These are phyloP conservation scores for Aspergillus sojae DNA, from an alignment of 2,329 filamentous ascomycete species.

Conservation along the genomic window DNA sequence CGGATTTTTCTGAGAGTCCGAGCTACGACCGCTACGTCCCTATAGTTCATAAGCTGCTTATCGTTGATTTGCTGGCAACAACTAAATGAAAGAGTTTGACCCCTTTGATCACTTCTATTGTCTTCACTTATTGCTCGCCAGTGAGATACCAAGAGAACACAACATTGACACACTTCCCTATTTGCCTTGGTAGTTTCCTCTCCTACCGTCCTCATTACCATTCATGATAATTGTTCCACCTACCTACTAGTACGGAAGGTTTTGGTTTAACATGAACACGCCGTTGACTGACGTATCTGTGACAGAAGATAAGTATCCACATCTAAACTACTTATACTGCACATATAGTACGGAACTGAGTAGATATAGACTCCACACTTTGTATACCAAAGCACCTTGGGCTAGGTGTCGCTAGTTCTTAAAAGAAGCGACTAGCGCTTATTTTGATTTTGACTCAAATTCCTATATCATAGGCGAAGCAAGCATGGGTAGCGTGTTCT, in stretches of 20 bases:
- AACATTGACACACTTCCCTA: neutral
- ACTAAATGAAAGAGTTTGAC: neutral
- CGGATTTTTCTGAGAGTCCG: neutral
- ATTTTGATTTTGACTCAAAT: neutral
- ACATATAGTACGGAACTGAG: neutral
- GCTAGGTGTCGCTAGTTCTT: neutral
- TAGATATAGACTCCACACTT: neutral
- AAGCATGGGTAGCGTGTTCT: neutral
- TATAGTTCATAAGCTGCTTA: slow-evolving; percentile 2
- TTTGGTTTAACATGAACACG: neutral
- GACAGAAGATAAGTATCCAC: neutral
- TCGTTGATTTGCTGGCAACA: neutral
- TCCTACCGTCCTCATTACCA: neutral
- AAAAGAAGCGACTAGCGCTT: neutral
- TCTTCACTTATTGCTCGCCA: neutral
- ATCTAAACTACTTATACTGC: neutral
- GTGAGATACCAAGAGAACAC: neutral
- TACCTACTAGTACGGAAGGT: neutral
- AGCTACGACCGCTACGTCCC: slow-evolving; percentile 2
- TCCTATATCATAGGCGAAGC: neutral
- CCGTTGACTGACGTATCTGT: neutral
- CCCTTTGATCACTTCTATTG: neutral
- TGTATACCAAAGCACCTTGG: neutral
- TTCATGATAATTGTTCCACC: neutral
- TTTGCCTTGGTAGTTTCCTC: neutral